Evolutionary conservation across 495 filamentous ascomycete species (phyloP), one percentile per base, ranked within the genome.

Genomic region (Podospora pseudocomata): DNA sequence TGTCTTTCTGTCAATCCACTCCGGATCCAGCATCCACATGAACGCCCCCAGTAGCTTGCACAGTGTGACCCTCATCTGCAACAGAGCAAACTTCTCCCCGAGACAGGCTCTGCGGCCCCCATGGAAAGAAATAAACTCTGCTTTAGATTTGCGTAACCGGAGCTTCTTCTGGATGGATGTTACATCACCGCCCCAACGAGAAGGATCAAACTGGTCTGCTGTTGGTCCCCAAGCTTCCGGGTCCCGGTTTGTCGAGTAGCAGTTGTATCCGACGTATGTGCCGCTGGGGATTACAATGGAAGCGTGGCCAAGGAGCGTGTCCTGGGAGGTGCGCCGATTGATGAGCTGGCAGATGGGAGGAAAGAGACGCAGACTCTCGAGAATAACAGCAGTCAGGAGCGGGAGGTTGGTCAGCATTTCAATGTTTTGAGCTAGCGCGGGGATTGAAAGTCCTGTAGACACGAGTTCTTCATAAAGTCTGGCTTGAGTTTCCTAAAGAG

Each of bases 331-430:
- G 18, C 65, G 56, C 28, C 78, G 70, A 64, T 80, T 80, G 27
- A 80, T 71, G 20, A 80, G 71, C 64, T 79, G 79, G 1, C 70
- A 69, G 39, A 81, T 73, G 23, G 79, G 78, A 2, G 80, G 80
- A 57, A 68, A 80, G 15, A 80, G 75, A 19, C 80, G 75, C 11
- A 81, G 73, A 27, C 64, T 61, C 65, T 81, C 79, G 32, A 67
- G 67, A 18, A 74, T 71, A 32, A 66, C 63, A 4, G 70, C 32
- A 0, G 70, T 68, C n/a, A 71, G 53, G 19, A 66, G 64, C 0
- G 70, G 66, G 66, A 71, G 59, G 15, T 68, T 53, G 5, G 59
- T 56, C 2, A 71, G 34, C 3, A 19, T 27, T 18, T 71, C 66
- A 5, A 53, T 30, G 26, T 66, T 32, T 3, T 26, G 62, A 7